Base-by-base conservation (phyloP, 2,329 filamentous ascomycete genomes). In the Ambrosiella beaveri region DNA sequence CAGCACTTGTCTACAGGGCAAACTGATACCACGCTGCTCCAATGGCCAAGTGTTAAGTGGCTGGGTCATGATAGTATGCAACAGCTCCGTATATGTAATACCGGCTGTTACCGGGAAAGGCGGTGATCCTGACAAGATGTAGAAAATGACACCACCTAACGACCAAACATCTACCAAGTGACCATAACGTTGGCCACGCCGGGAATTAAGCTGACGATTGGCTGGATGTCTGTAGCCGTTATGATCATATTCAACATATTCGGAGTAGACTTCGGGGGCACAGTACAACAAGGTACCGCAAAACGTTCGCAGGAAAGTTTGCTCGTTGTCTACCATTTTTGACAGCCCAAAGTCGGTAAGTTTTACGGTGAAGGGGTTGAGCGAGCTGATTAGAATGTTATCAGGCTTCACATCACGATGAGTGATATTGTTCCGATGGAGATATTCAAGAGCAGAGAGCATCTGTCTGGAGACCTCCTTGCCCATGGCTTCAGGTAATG, bases 391-490 rank as follows among this genome's bases (percentile, higher is more conserved):
- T 45, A 98, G 75, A 61, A 98, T 96, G 66, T 98, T 98, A 73
- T 98, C 93, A 0, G 93, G 93, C 68, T 98, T 98, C 66, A 98
- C 89, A 69, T 98, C 93, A n/a, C 93, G 85, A 70, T 98, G 93
- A 0, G 91, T 97, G 64, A 98, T 96, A 66, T 85, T 88, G 65
- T 86, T 84, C 57, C 77, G 74, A 68, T 98, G 93, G 7, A 98
- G 75, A 68, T 98, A 96, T 37, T 81, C 82, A 56, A 98, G 73
- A 1, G 91, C 91, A 63, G 84, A 80, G 49, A 96, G 72, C 40
- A 97, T 79, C 68, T 95, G 88, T 17, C 72, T 68, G 1, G 89
- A 80, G 68, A 96, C 86, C 4, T 73, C 74, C 68, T 84, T 82
- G n/a, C 82, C 84, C 63, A 83, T 74, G 0, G 69, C 64, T 66